phyloP scores from a whole-genome alignment of 352 stramenopile genomes.

The Phytopythium delawarense region DNA sequence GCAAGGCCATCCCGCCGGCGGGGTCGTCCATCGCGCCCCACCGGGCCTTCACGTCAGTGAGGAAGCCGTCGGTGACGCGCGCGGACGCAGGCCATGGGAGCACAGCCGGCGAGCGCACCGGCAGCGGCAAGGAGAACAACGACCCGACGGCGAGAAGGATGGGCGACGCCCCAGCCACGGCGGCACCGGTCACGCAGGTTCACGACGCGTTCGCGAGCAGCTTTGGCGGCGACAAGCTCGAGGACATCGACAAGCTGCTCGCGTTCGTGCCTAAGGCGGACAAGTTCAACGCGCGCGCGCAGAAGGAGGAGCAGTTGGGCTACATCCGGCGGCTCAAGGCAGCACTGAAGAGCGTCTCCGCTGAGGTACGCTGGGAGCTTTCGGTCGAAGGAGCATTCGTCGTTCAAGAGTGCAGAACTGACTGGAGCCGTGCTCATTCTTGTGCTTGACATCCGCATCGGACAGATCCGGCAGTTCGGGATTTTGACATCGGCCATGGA shows the following conservation, averaged over 20 bases:
- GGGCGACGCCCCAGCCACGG: neutral
- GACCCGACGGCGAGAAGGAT: neutral
- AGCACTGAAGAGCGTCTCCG: constrained; percentile 26
- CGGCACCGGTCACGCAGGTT: constrained; percentile 14
- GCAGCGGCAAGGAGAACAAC: constrained; percentile 16
- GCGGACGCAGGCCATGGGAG: neutral
- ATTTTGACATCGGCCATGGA: constrained; percentile 25
- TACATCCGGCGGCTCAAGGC: constrained; percentile 59
- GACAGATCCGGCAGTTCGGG: constrained; percentile 35
- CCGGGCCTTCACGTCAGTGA: neutral
- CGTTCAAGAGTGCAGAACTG: neutral
- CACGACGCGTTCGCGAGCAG: constrained; percentile 25
- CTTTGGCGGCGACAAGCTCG: constrained; percentile 30
- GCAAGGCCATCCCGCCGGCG: neutral
- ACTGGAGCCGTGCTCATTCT: constrained; percentile 4
- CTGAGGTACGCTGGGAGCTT: constrained; percentile 20
- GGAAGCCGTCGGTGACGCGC: neutral
- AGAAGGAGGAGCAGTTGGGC: constrained; percentile 48
- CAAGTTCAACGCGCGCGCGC: constrained; percentile 60
- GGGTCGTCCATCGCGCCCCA: neutral
- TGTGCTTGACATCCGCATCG: neutral
- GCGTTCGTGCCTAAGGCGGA: constrained; percentile 55
- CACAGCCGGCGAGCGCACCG: neutral
- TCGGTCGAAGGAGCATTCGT: neutral
- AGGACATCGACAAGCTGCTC: constrained; percentile 48